Conservation (phyloP, 768 basidiomycete species). For the Termitomyces sp. region DNA sequence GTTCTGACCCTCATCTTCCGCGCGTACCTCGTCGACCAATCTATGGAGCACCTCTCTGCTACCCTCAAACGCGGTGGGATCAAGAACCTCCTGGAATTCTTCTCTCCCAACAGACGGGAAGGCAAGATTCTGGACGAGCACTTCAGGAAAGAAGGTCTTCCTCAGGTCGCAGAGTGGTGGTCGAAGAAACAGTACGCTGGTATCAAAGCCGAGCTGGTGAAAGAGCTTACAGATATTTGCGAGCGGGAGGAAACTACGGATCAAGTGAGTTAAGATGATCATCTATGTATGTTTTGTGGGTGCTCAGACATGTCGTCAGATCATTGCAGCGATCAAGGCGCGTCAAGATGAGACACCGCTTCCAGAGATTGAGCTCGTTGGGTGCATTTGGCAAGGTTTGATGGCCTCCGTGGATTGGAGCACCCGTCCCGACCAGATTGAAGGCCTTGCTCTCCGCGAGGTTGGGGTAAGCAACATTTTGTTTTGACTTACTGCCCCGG, state of each 20-base stretch:
- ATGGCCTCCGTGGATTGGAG: slow-evolving; percentile 88
- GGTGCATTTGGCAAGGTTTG: slow-evolving; percentile 91
- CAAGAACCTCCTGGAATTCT: slow-evolving; percentile 84
- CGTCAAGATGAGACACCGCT: slow-evolving; percentile 80
- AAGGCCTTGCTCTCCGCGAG: slow-evolving; percentile 84
- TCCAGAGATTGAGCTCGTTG: slow-evolving; percentile 80
- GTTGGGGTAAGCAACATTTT: slow-evolving; percentile 61
- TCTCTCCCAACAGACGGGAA: slow-evolving; percentile 81
- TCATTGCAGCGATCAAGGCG: slow-evolving; percentile 69
- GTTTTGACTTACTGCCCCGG: neutral
- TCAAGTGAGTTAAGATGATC: slow-evolving; percentile 45
- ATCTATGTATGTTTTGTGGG: slow-evolving; percentile 4
- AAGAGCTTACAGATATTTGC: slow-evolving; percentile 66
- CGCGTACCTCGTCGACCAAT: slow-evolving; percentile 75
- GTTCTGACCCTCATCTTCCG: slow-evolving; percentile 80
- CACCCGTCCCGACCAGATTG: slow-evolving; percentile 89
- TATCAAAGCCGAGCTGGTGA: slow-evolving; percentile 75
- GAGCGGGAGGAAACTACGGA: slow-evolving; percentile 68
- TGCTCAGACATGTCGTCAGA: slow-evolving; percentile 41
- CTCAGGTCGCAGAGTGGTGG: slow-evolving; percentile 91
- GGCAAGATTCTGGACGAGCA: slow-evolving; percentile 76
- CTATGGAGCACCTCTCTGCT: slow-evolving; percentile 85
- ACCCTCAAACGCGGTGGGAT: slow-evolving; percentile 83
- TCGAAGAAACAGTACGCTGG: slow-evolving; percentile 84
- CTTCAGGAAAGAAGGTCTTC: slow-evolving; percentile 78